Percentiles rank a stretch among this genome's conserved stretches.
Conservation (phyloP, 169 alveolate genomes). For the Cryptosporidium ubiquitum region DNA sequence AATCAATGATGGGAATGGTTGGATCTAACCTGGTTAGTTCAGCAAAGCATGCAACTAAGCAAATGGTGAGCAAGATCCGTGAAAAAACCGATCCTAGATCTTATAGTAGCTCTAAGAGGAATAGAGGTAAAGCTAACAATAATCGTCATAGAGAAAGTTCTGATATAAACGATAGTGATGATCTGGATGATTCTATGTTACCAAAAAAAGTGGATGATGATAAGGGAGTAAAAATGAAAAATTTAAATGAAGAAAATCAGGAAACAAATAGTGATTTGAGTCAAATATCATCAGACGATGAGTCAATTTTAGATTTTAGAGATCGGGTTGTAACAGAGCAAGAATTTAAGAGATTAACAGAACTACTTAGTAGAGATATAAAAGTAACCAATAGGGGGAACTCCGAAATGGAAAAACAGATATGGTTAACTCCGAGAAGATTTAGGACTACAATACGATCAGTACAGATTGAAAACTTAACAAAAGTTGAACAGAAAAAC, state of each 20-base stretch:
- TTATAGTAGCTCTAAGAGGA: not conserved
- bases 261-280: constrained; percentile 1
- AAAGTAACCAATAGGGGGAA: constrained; percentile 51
- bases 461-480: constrained; percentile 59
- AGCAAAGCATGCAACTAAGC: constrained; percentile 73
- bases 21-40: constrained; percentile 71
- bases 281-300: constrained; percentile 13
- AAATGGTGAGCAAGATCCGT: constrained; percentile 37
- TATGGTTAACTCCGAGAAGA: constrained; percentile 72
- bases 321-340: constrained; percentile 72
- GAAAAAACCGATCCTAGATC: constrained; percentile 17
- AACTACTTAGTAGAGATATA: constrained; percentile 45
- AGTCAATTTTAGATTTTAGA: constrained; percentile 67
- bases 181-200: not conserved
- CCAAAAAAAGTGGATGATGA: not conserved
- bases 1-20: constrained; percentile 44
- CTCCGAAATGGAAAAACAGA: constrained; percentile 61
- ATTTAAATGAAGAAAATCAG: not conserved
- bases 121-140: not conserved
- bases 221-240: not conserved
- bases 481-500: constrained; percentile 19
- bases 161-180: not conserved
- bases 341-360: constrained; percentile 38
- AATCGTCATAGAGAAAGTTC: not conserved
- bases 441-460: constrained; percentile 72